These are phyloP conservation scores for Panaeolus papilionaceus DNA, from an alignment of 768 basidiomycete genomes.

Conservation along the genomic window DNA sequence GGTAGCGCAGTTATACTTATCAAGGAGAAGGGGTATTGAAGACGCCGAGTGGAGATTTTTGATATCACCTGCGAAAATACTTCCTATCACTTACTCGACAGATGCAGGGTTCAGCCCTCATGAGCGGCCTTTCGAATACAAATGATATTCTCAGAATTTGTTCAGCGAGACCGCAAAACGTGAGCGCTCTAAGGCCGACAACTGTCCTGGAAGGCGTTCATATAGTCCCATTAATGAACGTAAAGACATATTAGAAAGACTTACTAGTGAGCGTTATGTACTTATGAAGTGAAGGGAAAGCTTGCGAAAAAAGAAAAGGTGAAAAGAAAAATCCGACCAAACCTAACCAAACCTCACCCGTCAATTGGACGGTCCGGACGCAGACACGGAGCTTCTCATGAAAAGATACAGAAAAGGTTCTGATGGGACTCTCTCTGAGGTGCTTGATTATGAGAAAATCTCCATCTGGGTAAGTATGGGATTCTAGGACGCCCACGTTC, in stretches of 20 bases:
- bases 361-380: background rate
- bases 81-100: background rate
- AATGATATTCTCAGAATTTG: background rate
- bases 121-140: background rate
- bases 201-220: background rate
- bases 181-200: slow-evolving; percentile 2
- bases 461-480: slow-evolving; percentile 9
- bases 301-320: slow-evolving; percentile 12
- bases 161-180: background rate
- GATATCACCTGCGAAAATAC: slow-evolving; percentile 1
- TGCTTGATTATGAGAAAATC: slow-evolving; percentile 12
- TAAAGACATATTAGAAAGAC: background rate
- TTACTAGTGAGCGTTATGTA: background rate
- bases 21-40: background rate
- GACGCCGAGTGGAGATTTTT: background rate
- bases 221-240: background rate
- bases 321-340: background rate
- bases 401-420: slow-evolving; percentile 3
- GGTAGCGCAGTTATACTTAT: background rate
- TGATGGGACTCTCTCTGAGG: slow-evolving; percentile 1
- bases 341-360: background rate
- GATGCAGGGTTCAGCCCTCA: slow-evolving; percentile 4
- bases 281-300: background rate
- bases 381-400: background rate
- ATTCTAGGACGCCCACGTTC: background rate